Evolutionary conservation across 23 red algal species (phyloP).

Genomic region (Gracilariopsis chorda): DNA sequence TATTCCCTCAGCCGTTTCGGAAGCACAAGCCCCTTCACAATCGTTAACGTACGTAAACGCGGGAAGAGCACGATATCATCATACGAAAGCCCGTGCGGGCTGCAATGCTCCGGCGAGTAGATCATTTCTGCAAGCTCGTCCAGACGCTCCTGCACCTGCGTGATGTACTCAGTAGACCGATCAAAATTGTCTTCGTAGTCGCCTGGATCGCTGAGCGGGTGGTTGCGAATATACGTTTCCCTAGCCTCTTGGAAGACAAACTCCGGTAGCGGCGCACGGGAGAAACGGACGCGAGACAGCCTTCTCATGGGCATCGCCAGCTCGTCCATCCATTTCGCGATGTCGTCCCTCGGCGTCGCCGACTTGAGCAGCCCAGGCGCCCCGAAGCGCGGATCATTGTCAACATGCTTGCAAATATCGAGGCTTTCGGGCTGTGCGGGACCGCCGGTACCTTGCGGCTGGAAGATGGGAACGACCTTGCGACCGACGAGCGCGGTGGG

Average conservation of each 20-base stretch:
- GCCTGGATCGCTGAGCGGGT: conserved; percentile 13
- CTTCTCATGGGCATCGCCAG: conserved; percentile 18
- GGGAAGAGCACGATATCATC: conserved; percentile 65
- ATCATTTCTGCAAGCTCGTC: conserved; percentile 31
- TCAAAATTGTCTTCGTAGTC: conserved; percentile 42
- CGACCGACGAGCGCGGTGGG: conserved; percentile 50
- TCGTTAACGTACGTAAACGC: conserved; percentile 36
- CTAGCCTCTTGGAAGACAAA: conserved; percentile 51
- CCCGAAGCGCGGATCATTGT: conserved; percentile 22
- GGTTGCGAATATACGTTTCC: conserved; percentile 52
- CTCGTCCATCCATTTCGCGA: conserved; percentile 12
- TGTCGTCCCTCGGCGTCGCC: conserved; percentile 7
- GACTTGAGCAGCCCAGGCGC: not conserved
- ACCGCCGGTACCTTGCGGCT: not conserved
- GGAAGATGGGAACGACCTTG: conserved; percentile 74
- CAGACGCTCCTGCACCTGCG: not conserved
- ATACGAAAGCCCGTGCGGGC: conserved; percentile 31
- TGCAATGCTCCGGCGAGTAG: conserved; percentile 6
- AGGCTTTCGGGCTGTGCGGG: conserved; percentile 20
- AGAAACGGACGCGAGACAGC: conserved; percentile 34
- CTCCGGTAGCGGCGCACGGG: conserved; percentile 56
- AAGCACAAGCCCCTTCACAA: conserved; percentile 35
- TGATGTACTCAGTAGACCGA: conserved; percentile 31
- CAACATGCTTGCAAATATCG: conserved; percentile 42
- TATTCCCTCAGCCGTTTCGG: conserved; percentile 25